These are phyloP conservation scores for Puccinia sorghi DNA, from an alignment of 1,284 basidiomycete species.

Conservation along the genomic window DNA sequence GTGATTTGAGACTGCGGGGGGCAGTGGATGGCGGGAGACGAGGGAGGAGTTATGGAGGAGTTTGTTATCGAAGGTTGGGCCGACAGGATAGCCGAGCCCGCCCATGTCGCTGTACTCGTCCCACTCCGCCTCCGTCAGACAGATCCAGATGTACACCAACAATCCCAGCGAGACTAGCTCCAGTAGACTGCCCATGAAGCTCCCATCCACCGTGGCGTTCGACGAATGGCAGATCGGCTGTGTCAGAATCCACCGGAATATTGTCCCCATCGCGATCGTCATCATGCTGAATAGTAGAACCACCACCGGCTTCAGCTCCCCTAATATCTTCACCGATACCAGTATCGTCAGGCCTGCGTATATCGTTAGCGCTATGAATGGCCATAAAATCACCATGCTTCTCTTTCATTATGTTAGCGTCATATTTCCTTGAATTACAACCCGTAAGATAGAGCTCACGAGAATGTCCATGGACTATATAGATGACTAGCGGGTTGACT, in stretches of 20 bases:
- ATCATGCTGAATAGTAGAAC: conserved; percentile 51
- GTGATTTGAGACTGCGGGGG: too few relatives aligned
- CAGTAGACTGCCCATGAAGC: conserved; percentile 54
- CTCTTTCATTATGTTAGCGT: not conserved
- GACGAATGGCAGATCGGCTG: conserved; percentile 54
- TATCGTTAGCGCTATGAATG: conserved; percentile 26
- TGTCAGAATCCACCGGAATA: conserved; percentile 53
- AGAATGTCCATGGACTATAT: conserved; percentile 55
- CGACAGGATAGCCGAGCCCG: not conserved
- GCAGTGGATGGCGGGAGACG: too few relatives aligned
- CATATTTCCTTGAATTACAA: not conserved
- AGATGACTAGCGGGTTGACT: conserved; percentile 52
- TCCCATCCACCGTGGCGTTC: conserved; percentile 53
- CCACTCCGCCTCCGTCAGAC: conserved; percentile 56
- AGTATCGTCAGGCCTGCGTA: conserved; percentile 6
- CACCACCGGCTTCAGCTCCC: conserved; percentile 27
- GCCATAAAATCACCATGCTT: conserved; percentile 37
- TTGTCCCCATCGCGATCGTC: conserved; percentile 53
- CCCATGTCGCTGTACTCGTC: conserved; percentile 41
- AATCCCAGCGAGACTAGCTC: conserved; percentile 53
- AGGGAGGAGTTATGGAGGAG: not conserved
- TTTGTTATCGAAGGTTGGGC: not conserved
- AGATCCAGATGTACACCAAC: conserved; percentile 54
- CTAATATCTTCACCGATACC: not conserved
- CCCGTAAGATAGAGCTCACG: conserved; percentile 41